phyloP scores from a whole-genome alignment of 2,329 filamentous ascomycete genomes.

The Nigrospora osmanthi region DNA sequence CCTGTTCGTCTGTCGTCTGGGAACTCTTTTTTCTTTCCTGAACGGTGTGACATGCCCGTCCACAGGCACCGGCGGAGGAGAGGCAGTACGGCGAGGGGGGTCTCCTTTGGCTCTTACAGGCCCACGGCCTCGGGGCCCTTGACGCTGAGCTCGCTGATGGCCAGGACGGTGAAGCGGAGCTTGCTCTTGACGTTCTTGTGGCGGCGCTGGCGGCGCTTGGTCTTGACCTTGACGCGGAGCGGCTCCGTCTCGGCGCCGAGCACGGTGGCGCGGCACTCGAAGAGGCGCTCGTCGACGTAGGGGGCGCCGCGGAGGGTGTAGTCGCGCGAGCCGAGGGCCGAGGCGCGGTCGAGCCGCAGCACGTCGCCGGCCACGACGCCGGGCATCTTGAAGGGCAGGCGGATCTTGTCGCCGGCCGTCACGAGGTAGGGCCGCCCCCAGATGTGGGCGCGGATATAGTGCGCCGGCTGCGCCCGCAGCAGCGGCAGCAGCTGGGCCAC shows the following conservation, averaged over 20 bases:
- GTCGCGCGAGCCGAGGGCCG: conserved; percentile 75
- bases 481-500: conserved; percentile 53
- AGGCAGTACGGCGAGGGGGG: too few relatives aligned
- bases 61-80: too few relatives aligned
- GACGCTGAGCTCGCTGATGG: conserved; percentile 74
- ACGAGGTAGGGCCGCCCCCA: conserved; percentile 75
- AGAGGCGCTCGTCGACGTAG: conserved; percentile 78
- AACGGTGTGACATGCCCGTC: too few relatives aligned
- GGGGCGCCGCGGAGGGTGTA: conserved; percentile 78
- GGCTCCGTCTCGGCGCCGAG: conserved; percentile 79
- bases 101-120: background rate
- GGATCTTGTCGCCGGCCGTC: conserved; percentile 65
- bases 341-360: conserved; percentile 79
- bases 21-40: too few relatives aligned
- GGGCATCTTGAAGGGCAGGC: conserved; percentile 73
- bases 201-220: conserved; percentile 67
- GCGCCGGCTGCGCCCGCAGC: conserved; percentile 62
- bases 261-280: conserved; percentile 78
- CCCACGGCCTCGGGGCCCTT: conserved; percentile 2
- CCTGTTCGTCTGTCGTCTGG: too few relatives aligned
- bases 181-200: conserved; percentile 78
- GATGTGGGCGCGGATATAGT: conserved; percentile 76
- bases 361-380: conserved; percentile 74
- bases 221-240: conserved; percentile 71
- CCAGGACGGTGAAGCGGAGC: conserved; percentile 79